Evolutionary conservation across 805 yeast genomes (phyloP).

Genomic region (Barnettozyma sp.): DNA sequence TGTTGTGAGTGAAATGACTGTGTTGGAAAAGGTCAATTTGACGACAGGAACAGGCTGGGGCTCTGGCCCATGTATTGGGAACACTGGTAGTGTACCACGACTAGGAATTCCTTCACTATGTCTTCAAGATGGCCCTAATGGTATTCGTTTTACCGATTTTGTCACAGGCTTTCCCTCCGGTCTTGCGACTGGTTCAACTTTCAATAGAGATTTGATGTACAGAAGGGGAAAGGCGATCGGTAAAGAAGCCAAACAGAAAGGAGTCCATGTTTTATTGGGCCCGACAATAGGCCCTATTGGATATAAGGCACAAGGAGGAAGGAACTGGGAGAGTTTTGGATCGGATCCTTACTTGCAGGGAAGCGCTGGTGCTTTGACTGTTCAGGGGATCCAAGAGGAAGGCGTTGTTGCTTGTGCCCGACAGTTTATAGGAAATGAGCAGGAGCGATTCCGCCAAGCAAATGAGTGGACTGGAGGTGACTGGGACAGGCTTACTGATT

Average conservation of each 20-base stretch:
- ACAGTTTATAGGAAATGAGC: slow-evolving; percentile 56
- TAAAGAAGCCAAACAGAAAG: slow-evolving; percentile 45
- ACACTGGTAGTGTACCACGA: slow-evolving; percentile 51
- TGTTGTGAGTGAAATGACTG: slow-evolving; percentile 49
- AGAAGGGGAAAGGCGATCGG: slow-evolving; percentile 53
- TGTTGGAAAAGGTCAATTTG: slow-evolving; percentile 48
- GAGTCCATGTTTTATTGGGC: slow-evolving; percentile 49
- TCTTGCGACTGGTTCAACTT: slow-evolving; percentile 51
- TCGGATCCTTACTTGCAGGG: slow-evolving; percentile 29
- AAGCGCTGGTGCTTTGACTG: slow-evolving; percentile 42
- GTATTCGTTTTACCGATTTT: slow-evolving; percentile 51
- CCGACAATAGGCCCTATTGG: slow-evolving; percentile 60
- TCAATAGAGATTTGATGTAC: slow-evolving; percentile 44
- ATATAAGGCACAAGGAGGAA: slow-evolving; percentile 52
- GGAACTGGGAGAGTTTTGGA: slow-evolving; percentile 12
- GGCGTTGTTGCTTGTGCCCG: slow-evolving; percentile 52
- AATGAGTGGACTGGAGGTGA: slow-evolving; percentile 43
- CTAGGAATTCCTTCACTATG: slow-evolving; percentile 49
- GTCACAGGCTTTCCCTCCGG: slow-evolving; percentile 54
- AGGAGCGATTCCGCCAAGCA: slow-evolving; percentile 50
- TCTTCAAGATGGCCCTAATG: slow-evolving; percentile 58
- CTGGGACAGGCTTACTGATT: slow-evolving; percentile 36
- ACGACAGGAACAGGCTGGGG: slow-evolving; percentile 57
- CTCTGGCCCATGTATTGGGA: slow-evolving; percentile 55
- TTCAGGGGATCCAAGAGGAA: slow-evolving; percentile 50